phyloP scores from a whole-genome alignment of 805 yeast genomes.

The Tanozyma kutaoensis region DNA sequence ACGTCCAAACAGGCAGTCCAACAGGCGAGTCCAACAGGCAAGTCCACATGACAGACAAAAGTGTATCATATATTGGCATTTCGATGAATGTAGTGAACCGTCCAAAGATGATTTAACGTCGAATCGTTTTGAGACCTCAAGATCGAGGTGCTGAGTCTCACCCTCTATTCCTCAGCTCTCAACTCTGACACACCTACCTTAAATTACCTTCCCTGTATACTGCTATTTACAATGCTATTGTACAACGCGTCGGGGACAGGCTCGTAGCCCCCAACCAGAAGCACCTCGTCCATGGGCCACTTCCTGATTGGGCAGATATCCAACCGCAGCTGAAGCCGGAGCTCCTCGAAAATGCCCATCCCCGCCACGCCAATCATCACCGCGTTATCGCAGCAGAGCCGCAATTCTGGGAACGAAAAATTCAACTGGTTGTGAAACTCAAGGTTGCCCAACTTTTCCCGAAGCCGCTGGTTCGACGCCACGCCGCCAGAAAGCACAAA shows the following conservation, averaged over 20 bases:
- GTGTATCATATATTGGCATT: no score
- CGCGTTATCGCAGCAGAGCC: slow-evolving; percentile 87
- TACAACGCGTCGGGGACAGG: slow-evolving; percentile 4
- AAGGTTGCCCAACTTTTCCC: slow-evolving; percentile 26
- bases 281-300: slow-evolving; percentile 64
- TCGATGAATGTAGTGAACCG: no score
- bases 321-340: slow-evolving; percentile 33
- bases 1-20: no score
- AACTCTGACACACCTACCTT: no score
- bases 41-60: no score
- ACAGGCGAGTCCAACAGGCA: no score
- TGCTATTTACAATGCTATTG: slow-evolving; percentile 2
- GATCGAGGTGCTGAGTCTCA: no score
- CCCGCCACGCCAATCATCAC: slow-evolving; percentile 98
- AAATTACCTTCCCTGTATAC: no score
- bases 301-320: slow-evolving; percentile 54
- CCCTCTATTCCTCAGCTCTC: no score
- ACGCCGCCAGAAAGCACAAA: slow-evolving; percentile 93
- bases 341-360: slow-evolving; percentile 62
- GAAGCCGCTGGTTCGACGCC: slow-evolving; percentile 54
- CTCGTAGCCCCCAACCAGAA: slow-evolving; percentile 39
- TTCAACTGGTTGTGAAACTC: slow-evolving; percentile 11
- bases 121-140: no score
- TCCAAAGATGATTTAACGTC: no score
- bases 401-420: slow-evolving; percentile 55